Percentiles rank a stretch among this genome's conserved stretches.
Evolutionary conservation across 352 stramenopile genomes (phyloP).

Genomic region (Globisporangium spiculum): DNA sequence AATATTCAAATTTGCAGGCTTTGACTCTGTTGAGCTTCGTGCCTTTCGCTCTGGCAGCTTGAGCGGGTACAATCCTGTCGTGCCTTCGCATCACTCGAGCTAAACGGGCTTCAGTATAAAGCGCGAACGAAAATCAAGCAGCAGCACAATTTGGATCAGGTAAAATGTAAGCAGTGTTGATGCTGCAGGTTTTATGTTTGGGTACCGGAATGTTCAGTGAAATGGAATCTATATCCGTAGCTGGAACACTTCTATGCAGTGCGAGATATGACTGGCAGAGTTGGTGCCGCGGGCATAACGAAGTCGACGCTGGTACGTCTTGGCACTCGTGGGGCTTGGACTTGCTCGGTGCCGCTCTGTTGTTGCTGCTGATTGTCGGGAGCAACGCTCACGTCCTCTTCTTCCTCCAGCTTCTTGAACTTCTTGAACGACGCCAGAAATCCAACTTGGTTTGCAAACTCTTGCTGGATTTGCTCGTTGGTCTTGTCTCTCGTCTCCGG

Average conservation of each 20-base stretch:
- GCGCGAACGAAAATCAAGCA: neutral
- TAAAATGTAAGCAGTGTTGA: neutral
- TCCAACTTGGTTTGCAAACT: constrained; percentile 26
- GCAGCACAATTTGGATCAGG: neutral
- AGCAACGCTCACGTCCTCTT: constrained; percentile 9
- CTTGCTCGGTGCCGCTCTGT: neutral
- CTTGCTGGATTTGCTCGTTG: constrained; percentile 40
- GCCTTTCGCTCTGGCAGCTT: constrained; percentile 59
- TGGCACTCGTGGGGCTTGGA: neutral
- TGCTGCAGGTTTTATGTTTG: neutral
- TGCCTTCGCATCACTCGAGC: constrained; percentile 8
- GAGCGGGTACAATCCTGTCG: constrained; percentile 46
- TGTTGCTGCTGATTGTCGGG: neutral
- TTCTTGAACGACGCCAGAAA: constrained; percentile 34
- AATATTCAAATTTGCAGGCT: constrained; percentile 31
- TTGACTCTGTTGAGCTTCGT: constrained; percentile 47
- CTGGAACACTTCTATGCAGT: neutral
- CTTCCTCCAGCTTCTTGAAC: constrained; percentile 23
- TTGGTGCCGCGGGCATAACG: constrained; percentile 4
- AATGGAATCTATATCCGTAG: neutral
- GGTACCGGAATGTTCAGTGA: neutral
- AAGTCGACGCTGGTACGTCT: constrained; percentile 12
- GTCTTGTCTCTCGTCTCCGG: constrained; percentile 38
- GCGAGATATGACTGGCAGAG: constrained; percentile 2
- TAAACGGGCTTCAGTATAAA: neutral